Conservation (phyloP, 2,329 filamentous ascomycete genomes). For the Emmonsiellopsis sp. region DNA sequence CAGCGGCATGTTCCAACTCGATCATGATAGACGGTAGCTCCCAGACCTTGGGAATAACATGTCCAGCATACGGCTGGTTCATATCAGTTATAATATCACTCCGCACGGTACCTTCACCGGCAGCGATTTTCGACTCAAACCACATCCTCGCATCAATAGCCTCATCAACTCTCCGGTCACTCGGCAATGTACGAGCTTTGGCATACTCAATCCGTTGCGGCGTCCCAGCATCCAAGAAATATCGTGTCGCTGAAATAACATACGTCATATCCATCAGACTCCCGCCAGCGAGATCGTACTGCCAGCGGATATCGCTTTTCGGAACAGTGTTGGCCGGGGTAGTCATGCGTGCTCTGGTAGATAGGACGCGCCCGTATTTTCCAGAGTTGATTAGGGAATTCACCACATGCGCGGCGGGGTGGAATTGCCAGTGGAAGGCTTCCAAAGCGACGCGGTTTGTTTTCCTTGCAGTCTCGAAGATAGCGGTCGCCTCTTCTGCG, state of each 20-base stretch:
- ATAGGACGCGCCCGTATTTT: conserved; percentile 24
- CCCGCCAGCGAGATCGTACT: conserved; percentile 29
- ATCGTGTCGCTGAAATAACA: conserved; percentile 25
- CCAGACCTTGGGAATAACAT: conserved; percentile 21
- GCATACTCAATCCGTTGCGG: conserved; percentile 24
- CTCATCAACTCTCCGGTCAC: conserved; percentile 21
- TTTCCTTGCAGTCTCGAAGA: conserved; percentile 32
- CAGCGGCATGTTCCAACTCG: conserved; percentile 21
- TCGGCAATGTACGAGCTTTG: conserved; percentile 15
- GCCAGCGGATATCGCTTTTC: conserved; percentile 28
- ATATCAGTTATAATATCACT: conserved; percentile 24
- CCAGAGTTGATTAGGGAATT: conserved; percentile 24
- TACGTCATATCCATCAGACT: conserved; percentile 32
- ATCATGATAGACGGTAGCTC: conserved; percentile 25
- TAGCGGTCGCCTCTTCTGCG: conserved; percentile 28
- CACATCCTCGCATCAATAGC: conserved; percentile 22
- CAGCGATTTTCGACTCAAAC: conserved; percentile 13
- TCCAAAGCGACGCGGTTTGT: conserved; percentile 41
- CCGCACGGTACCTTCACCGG: conserved; percentile 14
- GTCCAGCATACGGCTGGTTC: conserved; percentile 15
- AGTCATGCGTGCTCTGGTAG: conserved; percentile 18
- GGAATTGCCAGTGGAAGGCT: conserved; percentile 38
- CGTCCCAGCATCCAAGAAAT: conserved; percentile 18
- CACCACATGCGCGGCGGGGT: conserved; percentile 31
- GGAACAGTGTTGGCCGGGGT: conserved; percentile 16